A percentile compares a stretch with the other conserved stretches of the same genome.
phyloP scores from a whole-genome alignment of 1,284 basidiomycete genomes.

The Cutaneotrichosporon curvatum region DNA sequence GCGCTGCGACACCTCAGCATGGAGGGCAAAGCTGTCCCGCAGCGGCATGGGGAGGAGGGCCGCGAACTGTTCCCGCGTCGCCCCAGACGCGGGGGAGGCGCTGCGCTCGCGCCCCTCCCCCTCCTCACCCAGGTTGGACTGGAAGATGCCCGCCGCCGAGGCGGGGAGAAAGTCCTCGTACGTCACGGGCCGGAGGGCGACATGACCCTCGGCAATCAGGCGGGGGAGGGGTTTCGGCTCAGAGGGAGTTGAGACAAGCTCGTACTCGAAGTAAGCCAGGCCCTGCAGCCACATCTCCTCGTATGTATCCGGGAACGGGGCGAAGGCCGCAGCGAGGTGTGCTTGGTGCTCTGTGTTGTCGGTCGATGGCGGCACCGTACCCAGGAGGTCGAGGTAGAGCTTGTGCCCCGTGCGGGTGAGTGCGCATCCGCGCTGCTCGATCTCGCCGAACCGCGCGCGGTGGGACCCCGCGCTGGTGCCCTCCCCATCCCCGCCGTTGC shows the following conservation, averaged over 20 bases:
- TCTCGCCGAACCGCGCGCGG: conserved; percentile 49
- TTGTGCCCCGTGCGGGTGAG: conserved; percentile 43
- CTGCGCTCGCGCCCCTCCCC: conserved; percentile 8
- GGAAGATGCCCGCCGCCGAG: conserved; percentile 48
- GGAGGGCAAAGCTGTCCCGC: conserved; percentile 26
- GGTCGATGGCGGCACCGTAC: conserved; percentile 23
- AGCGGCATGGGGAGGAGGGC: conserved; percentile 18
- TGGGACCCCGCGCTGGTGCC: conserved; percentile 29
- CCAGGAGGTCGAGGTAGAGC: conserved; percentile 33
- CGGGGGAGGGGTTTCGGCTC: conserved; percentile 3
- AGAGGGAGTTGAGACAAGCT: conserved; percentile 4
- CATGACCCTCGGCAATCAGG: conserved; percentile 32
- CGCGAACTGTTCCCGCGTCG: conserved; percentile 19
- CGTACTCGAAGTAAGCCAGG: conserved; percentile 37
- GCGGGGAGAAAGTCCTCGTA: conserved; percentile 49
- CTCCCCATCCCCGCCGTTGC: too few relatives aligned
- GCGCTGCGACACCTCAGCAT: conserved; percentile 20
- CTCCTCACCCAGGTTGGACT: conserved; percentile 39
- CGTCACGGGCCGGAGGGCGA: conserved; percentile 39
- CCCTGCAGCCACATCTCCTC: conserved; percentile 22
- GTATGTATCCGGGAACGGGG: conserved; percentile 35
- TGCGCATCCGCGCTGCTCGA: conserved; percentile 46
- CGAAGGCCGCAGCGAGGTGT: conserved; percentile 24
- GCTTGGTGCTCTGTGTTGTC: conserved; percentile 38
- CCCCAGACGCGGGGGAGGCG: conserved; percentile 8